Evolutionary conservation across 116 monocot genomes (phyloP).

Genomic region (Cymodocea nodosa): DNA sequence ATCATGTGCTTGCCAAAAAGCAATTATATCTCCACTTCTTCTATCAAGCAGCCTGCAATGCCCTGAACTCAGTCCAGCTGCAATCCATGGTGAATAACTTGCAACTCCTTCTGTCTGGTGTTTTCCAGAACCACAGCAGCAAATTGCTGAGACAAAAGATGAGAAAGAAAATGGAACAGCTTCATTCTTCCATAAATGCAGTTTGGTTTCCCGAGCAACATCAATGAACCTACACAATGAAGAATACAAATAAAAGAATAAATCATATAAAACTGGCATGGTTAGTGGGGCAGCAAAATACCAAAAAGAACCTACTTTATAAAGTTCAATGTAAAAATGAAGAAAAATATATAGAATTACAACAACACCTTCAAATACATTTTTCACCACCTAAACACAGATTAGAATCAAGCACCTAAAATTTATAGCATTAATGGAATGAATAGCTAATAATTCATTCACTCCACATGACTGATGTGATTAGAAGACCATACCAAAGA

Average conservation of each 20-base stretch:
- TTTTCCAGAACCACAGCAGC: slow-evolving; percentile 65
- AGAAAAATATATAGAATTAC: too few species aligned
- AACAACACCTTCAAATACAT: too few species aligned
- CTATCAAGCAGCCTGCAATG: slow-evolving; percentile 80
- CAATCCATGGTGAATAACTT: slow-evolving; percentile 44
- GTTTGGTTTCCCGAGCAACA: slow-evolving; percentile 52
- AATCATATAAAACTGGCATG: not conserved
- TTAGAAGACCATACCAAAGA: not conserved
- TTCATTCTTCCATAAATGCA: slow-evolving; percentile 83
- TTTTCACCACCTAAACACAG: too few species aligned
- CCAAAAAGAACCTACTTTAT: too few species aligned
- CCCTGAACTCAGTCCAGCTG: slow-evolving; percentile 75
- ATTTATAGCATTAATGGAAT: not conserved
- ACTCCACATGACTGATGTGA: not conserved
- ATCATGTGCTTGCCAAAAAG: slow-evolving; percentile 86
- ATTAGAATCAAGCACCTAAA: not conserved
- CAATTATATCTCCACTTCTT: slow-evolving; percentile 66
- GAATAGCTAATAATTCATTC: not conserved
- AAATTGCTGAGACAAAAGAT: slow-evolving; percentile 77
- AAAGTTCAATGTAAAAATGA: too few species aligned
- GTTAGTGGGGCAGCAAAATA: too few species aligned
- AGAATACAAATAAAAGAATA: not conserved
- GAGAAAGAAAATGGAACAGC: slow-evolving; percentile 51
- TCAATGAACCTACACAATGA: slow-evolving; percentile 66
- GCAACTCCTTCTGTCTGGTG: slow-evolving; percentile 17